A percentile compares a stretch with the other conserved stretches of the same genome.
phyloP scores from a whole-genome alignment of 768 basidiomycete species.

The Mycena pura region DNA sequence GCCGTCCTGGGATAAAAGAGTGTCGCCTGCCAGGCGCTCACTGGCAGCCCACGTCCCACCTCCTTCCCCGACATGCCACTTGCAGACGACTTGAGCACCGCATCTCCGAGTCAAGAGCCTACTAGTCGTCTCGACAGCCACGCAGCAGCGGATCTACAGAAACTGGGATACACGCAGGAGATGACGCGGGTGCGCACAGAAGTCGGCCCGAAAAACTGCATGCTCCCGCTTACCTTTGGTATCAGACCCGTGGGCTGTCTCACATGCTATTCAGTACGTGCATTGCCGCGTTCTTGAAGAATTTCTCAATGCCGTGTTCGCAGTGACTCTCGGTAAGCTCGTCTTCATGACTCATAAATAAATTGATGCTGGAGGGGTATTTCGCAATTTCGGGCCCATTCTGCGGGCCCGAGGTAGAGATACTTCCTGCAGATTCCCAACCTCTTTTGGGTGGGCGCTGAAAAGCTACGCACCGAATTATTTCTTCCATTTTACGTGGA shows the following conservation, averaged over 20 bases:
- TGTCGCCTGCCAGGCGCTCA: too few species aligned
- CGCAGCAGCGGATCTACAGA: constrained; percentile 42
- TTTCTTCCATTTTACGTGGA: too few species aligned
- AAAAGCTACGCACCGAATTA: too few species aligned
- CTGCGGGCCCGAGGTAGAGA: too few species aligned
- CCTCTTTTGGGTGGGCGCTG: too few species aligned
- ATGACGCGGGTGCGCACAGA: constrained; percentile 50
- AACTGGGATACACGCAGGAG: constrained; percentile 63
- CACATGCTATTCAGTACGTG: constrained; percentile 62
- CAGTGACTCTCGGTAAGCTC: constrained; percentile 57
- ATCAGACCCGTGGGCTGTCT: constrained; percentile 55
- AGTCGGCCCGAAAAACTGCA: neutral
- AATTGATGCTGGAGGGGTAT: too few species aligned
- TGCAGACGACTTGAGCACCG: too few species aligned
- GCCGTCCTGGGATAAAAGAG: too few species aligned
- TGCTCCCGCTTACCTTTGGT: neutral
- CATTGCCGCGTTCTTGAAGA: neutral
- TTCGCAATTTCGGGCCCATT: too few species aligned
- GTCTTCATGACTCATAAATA: neutral
- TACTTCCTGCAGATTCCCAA: too few species aligned
- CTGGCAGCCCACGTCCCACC: too few species aligned
- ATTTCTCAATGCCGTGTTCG: neutral
- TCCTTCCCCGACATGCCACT: too few species aligned
- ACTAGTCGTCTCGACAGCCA: constrained; percentile 1
- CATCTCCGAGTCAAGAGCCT: neutral